These are phyloP conservation scores for Venturiaceae sp. DNA, from an alignment of 2,329 filamentous ascomycete species.

Conservation along the genomic window DNA sequence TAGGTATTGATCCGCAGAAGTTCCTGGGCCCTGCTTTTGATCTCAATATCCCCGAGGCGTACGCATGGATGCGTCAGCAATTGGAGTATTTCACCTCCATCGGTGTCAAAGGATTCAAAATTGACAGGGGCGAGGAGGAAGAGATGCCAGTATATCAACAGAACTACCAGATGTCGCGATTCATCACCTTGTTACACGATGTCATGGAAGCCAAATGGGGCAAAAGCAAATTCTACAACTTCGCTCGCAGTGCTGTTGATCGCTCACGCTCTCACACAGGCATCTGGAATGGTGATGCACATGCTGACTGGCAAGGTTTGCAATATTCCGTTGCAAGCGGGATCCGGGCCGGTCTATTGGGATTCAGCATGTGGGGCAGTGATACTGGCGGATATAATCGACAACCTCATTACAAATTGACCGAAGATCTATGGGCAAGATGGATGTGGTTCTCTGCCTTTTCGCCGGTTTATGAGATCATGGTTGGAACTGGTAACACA, in stretches of 20 bases:
- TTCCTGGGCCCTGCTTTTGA: conserved; percentile 25
- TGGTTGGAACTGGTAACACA: conserved; percentile 24
- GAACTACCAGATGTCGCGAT: conserved; percentile 24
- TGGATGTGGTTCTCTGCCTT: conserved; percentile 32
- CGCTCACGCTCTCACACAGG: conserved; percentile 18
- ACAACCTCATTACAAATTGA: conserved; percentile 13
- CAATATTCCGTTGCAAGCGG: conserved; percentile 21
- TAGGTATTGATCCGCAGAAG: conserved; percentile 16
- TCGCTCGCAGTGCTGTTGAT: conserved; percentile 25
- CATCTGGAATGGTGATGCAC: conserved; percentile 27
- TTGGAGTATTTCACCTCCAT: conserved; percentile 21
- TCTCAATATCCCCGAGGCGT: conserved; percentile 25
- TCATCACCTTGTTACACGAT: conserved; percentile 22
- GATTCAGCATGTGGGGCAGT: conserved; percentile 23
- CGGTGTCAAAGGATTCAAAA: conserved; percentile 28
- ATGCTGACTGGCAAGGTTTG: conserved; percentile 23
- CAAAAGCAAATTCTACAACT: conserved; percentile 21
- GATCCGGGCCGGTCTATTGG: conserved; percentile 22
- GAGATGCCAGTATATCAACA: conserved; percentile 28
- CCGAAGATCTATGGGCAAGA: conserved; percentile 23
- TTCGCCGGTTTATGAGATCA: conserved; percentile 25
- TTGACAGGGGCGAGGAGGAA: conserved; percentile 28
- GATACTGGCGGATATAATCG: conserved; percentile 25
- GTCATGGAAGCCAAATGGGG: conserved; percentile 23
- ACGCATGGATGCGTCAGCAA: conserved; percentile 22